Percentiles rank a stretch among this genome's conserved stretches.
phyloP scores from a whole-genome alignment of 2,329 filamentous ascomycete genomes.

The Mycosphaerella sp. region DNA sequence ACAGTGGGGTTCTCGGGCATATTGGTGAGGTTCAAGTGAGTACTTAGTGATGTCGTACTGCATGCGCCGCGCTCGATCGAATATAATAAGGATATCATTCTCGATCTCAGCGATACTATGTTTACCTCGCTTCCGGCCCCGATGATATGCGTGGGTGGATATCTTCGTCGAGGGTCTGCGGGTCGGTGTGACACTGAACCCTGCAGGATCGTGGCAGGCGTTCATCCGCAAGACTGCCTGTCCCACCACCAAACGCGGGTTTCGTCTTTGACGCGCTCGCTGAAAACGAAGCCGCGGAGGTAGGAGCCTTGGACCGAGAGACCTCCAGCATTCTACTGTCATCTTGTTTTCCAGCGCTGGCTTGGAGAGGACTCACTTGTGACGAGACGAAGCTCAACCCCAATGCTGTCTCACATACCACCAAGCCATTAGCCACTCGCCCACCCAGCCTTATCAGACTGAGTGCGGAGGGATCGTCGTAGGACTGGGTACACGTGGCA shows the following conservation, averaged over 20 bases:
- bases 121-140: slow-evolving; percentile 5
- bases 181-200: slow-evolving; percentile 16
- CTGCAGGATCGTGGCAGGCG: slow-evolving; percentile 12
- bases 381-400: neutral
- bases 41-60: neutral
- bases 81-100: neutral
- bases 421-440: neutral
- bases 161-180: slow-evolving; percentile 8
- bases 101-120: slow-evolving; percentile 10
- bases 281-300: neutral
- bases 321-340: neutral
- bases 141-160: slow-evolving; percentile 14
- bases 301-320: neutral
- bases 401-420: neutral
- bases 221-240: slow-evolving; percentile 8
- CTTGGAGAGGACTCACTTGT: neutral
- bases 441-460: neutral
- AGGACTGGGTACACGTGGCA: neutral
- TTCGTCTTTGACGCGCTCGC: neutral
- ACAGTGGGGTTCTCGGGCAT: neutral
- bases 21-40: neutral
- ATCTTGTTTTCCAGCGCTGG: neutral
- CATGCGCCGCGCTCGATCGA: neutral
- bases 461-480: neutral
- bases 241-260: neutral